Conservation (phyloP, 1,284 basidiomycete species). For the Trametes hirsuta region DNA sequence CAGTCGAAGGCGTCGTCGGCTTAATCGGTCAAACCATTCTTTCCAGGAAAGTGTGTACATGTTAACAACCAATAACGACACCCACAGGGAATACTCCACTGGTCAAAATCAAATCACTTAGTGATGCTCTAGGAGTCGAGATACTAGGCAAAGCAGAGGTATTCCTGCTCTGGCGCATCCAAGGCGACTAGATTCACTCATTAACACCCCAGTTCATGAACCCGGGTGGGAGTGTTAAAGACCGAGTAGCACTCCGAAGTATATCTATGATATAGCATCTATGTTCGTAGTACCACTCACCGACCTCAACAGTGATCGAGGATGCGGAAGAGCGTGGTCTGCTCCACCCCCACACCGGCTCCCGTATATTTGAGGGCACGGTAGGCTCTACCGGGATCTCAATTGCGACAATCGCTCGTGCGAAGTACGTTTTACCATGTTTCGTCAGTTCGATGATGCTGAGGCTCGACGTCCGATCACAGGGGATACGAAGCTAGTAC, state of each 20-base stretch:
- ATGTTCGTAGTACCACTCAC: background rate
- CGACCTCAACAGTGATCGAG: slow-evolving; percentile 73
- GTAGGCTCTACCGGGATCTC: slow-evolving; percentile 98
- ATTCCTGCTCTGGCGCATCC: background rate
- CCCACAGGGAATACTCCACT: slow-evolving; percentile 89
- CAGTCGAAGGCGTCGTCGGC: slow-evolving; percentile 76
- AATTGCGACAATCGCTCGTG: slow-evolving; percentile 89
- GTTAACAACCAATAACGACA: background rate
- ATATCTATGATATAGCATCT: slow-evolving; percentile 26
- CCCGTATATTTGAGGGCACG: slow-evolving; percentile 96
- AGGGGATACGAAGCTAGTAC: slow-evolving; percentile 81
- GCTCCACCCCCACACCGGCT: slow-evolving; percentile 86
- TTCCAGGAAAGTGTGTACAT: background rate
- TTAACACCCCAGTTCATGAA: slow-evolving; percentile 75
- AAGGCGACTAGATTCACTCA: background rate
- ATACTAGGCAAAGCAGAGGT: slow-evolving; percentile 97
- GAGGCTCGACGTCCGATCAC: background rate
- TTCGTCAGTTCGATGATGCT: background rate
- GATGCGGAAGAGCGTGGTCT: slow-evolving; percentile 89
- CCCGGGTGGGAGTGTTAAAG: slow-evolving; percentile 97
- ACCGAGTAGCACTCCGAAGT: slow-evolving; percentile 93
- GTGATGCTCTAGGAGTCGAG: slow-evolving; percentile 89
- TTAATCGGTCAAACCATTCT: slow-evolving; percentile 68
- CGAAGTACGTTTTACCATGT: slow-evolving; percentile 58
- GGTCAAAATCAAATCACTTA: slow-evolving; percentile 89